Percentiles rank a stretch among this genome's conserved stretches.
phyloP scores from a whole-genome alignment of 345 rosid species.

The Capsella bursapastoris region DNA sequence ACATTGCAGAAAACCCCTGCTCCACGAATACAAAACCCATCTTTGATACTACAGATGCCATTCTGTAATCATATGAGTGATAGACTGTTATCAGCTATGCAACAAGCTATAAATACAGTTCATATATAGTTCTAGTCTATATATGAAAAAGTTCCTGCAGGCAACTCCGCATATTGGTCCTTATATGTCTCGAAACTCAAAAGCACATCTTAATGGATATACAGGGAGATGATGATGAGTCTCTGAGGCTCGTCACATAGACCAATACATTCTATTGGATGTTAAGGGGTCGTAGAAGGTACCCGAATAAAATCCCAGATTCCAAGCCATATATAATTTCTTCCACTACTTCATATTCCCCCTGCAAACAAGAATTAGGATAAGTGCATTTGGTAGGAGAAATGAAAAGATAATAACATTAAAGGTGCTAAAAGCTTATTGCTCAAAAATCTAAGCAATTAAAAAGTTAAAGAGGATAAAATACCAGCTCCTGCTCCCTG shows the following conservation, averaged over 20 bases:
- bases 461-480: neutral
- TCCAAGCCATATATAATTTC: conserved; percentile 97
- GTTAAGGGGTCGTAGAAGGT: conserved; percentile 24
- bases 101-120: conserved; percentile 23
- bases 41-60: conserved; percentile 97
- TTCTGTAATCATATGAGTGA: conserved; percentile 58
- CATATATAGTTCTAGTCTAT: neutral
- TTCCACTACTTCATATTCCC: conserved; percentile 95
- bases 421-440: neutral
- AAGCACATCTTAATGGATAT: neutral
- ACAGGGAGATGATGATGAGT: neutral
- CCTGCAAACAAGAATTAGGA: conserved; percentile 52
- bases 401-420: conserved; percentile 12
- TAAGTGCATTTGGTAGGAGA: conserved; percentile 7
- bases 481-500: conserved; percentile 86
- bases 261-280: conserved; percentile 4
- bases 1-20: conserved; percentile 72
- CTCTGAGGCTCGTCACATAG: neutral
- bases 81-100: conserved; percentile 23
- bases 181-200: conserved; percentile 15
- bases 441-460: conserved; percentile 1
- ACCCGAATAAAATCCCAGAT: conserved; percentile 97
- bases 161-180: conserved; percentile 10
- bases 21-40: conserved; percentile 93
- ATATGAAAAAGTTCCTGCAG: neutral